Conservation (phyloP, 495 filamentous ascomycete genomes). For the Aspergillus bridgeri region DNA sequence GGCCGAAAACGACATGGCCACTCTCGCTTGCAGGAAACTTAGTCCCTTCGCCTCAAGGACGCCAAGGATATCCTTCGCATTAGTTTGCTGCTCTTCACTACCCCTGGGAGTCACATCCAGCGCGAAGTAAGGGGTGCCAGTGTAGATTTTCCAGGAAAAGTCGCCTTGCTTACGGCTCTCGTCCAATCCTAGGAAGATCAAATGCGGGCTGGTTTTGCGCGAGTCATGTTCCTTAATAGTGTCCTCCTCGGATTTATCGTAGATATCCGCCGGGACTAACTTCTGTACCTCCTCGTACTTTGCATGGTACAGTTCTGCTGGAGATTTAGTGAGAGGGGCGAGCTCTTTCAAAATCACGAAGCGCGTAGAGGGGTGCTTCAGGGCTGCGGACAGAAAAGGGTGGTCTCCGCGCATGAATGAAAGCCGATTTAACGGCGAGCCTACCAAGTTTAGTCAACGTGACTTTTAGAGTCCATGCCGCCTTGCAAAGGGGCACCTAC, state of each 20-base stretch:
- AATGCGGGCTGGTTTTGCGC: constrained; percentile 55
- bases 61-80: constrained; percentile 46
- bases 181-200: constrained; percentile 87
- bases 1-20: constrained; percentile 55
- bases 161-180: constrained; percentile 55
- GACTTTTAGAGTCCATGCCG: background rate
- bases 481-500: constrained; percentile 33
- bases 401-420: constrained; percentile 84
- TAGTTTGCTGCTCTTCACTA: constrained; percentile 44
- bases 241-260: constrained; percentile 68
- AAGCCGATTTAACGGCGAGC: constrained; percentile 71
- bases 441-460: constrained; percentile 34
- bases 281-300: constrained; percentile 59
- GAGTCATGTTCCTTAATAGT: constrained; percentile 73
- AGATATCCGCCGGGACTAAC: constrained; percentile 70
- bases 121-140: constrained; percentile 79
- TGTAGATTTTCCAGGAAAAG: constrained; percentile 59
- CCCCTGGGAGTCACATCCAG: constrained; percentile 80
- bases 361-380: constrained; percentile 63
- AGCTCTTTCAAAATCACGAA: constrained; percentile 81
- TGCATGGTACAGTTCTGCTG: constrained; percentile 56
- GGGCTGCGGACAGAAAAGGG: constrained; percentile 70
- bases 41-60: constrained; percentile 56
- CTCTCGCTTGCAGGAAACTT: constrained; percentile 56
- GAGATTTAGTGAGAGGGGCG: constrained; percentile 63